Base-by-base conservation (phyloP, 306 rosid species). In the Lathyrus oleraceus region DNA sequence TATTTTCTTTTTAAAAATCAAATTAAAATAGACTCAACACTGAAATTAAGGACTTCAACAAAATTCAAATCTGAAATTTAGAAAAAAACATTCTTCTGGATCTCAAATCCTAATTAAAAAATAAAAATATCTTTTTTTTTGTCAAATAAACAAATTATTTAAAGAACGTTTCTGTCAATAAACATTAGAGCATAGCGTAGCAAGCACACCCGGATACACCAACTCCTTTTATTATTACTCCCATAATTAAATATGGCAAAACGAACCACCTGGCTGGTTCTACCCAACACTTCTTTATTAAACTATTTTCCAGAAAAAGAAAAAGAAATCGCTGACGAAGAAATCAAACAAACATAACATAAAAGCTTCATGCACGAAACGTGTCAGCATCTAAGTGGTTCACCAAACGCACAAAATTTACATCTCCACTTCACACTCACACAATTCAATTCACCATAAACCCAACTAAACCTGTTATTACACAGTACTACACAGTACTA, bases 191-290 rank as follows among this genome's bases (percentile, higher is more conserved):
- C 39, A 35, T 35, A 35, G 44, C 44, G 44, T 2, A 39, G 3
- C 44, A 39, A 39, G 44, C 44, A 39, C 44, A 48, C 20, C 54
- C 54, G 10, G n/a, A 20, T 53, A 27, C 53, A 61, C 71, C 56
- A 51, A 51, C 64, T 63, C 68, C 54, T 51, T 58, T 51, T 36
- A 63, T 25, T 38, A 73, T 73, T 39, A 5, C 14, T 51, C 44
- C 39, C 53, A 20, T n/a, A 39, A 53, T 52, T 74, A 65, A 47
- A 28, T 65, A 54, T 65, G 60, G 67, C 47, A 62, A 39, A 63
- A 63, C 2, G 28, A 73, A 64, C 23, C 65, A 73, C 58, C 71
- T 64, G 44, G 19, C 71, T 53, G 32, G 19, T 64, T 60, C 9
- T 9, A 35, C 52, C 36, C 40, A 35, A 48, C 59, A 32, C 51